Evolutionary conservation across 768 basidiomycete species (phyloP).

Genomic region (Boletellus ananas): DNA sequence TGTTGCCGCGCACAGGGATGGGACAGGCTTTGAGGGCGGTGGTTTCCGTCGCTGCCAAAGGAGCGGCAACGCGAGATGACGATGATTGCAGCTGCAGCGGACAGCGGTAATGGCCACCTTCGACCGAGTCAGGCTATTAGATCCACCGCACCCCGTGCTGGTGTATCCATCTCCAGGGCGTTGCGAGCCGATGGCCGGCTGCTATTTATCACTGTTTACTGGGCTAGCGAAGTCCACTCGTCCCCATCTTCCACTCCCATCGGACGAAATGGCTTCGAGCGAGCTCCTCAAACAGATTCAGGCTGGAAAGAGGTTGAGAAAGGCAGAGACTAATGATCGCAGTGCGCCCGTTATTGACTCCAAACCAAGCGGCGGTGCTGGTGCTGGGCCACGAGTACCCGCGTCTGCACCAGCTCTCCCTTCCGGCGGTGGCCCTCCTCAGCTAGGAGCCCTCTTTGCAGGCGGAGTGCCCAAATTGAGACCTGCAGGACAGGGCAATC

Average conservation of each 20-base stretch:
- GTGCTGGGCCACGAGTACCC: conserved; percentile 30
- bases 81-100: too few species aligned
- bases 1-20: too few species aligned
- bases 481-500: conserved; percentile 61
- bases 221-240: not conserved
- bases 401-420: conserved; percentile 15
- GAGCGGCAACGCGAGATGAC: too few species aligned
- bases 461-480: conserved; percentile 91
- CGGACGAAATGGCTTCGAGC: conserved; percentile 57
- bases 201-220: conserved; percentile 19
- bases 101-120: too few species aligned
- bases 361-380: conserved; percentile 40
- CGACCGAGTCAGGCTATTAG: too few species aligned
- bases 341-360: conserved; percentile 62
- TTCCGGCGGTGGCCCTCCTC: conserved; percentile 58
- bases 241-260: not conserved
- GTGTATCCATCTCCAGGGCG: too few species aligned
- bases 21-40: too few species aligned
- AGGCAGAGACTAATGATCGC: conserved; percentile 77
- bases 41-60: too few species aligned
- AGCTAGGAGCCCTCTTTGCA: conserved; percentile 82
- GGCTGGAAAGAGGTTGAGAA: conserved; percentile 77
- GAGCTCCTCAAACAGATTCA: conserved; percentile 81
- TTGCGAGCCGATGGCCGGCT: too few species aligned
- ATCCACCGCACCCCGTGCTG: too few species aligned